Conservation (phyloP, 495 filamentous ascomycete genomes). For the Zalerion maritima region DNA sequence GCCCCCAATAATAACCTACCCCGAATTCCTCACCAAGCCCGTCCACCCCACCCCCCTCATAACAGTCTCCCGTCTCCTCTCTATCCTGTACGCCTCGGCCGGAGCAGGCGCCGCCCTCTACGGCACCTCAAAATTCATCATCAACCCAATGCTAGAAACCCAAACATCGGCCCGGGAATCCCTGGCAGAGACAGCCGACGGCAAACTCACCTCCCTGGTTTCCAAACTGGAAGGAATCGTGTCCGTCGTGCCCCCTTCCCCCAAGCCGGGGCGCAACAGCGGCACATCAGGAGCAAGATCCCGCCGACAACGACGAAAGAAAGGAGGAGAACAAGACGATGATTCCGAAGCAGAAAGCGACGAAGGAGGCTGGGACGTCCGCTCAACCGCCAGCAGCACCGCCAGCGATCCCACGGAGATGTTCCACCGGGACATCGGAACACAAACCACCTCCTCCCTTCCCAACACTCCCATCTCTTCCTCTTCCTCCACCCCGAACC, state of each 20-base stretch:
- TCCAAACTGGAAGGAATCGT: slow-evolving; percentile 56
- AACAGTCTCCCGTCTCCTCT: slow-evolving; percentile 57
- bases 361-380: no score
- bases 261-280: slow-evolving; percentile 11
- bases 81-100: slow-evolving; percentile 61
- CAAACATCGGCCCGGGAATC: slow-evolving; percentile 69
- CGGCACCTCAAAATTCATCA: slow-evolving; percentile 62
- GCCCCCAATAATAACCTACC: slow-evolving; percentile 92
- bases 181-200: slow-evolving; percentile 50
- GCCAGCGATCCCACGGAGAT: slow-evolving; percentile 62
- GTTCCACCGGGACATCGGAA: slow-evolving; percentile 79
- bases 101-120: slow-evolving; percentile 61
- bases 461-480: slow-evolving; percentile 19
- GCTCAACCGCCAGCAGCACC: slow-evolving; percentile 21
- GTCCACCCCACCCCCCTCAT: slow-evolving; percentile 49
- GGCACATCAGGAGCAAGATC: slow-evolving; percentile 4
- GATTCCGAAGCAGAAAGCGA: no score
- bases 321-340: slow-evolving; percentile 14
- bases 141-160: slow-evolving; percentile 67
- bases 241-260: slow-evolving; percentile 35
- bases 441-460: slow-evolving; percentile 72
- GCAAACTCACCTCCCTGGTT: slow-evolving; percentile 55
- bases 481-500: slow-evolving; percentile 7
- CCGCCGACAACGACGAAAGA: neutral
- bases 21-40: slow-evolving; percentile 76